Conservation (phyloP, 441 rosid genomes). For the Hura crepitans region DNA sequence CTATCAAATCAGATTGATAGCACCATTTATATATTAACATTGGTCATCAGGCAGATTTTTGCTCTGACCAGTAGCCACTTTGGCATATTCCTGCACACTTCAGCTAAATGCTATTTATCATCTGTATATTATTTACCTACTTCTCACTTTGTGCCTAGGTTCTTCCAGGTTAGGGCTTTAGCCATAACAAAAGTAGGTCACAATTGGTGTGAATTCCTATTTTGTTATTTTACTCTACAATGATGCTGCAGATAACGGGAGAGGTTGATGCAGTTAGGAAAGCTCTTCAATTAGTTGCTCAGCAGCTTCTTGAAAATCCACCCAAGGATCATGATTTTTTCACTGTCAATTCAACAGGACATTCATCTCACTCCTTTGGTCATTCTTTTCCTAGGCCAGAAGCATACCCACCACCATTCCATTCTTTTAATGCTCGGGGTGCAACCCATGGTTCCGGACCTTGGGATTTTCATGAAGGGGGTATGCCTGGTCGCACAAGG, state of each 20-base stretch:
- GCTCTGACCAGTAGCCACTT: no score
- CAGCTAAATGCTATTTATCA: no score
- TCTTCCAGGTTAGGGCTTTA: not conserved
- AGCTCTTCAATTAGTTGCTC: conserved; percentile 56
- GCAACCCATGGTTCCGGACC: conserved; percentile 35
- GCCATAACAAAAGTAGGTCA: not conserved
- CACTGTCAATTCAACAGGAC: conserved; percentile 35
- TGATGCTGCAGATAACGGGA: conserved; percentile 52
- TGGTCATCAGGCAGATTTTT: no score
- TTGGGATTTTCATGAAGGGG: conserved; percentile 44
- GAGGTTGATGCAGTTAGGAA: conserved; percentile 57
- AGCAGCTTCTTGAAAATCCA: conserved; percentile 51
- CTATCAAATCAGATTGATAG: not conserved
- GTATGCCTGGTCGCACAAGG: conserved; percentile 41
- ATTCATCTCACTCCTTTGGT: conserved; percentile 37
- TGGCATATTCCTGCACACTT: no score
- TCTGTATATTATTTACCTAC: no score
- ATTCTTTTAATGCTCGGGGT: conserved; percentile 43
- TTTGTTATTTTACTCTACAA: conserved; percentile 4
- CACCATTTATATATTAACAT: not conserved
- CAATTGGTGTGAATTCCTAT: not conserved
- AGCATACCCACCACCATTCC: conserved; percentile 27
- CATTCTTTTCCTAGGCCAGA: conserved; percentile 36
- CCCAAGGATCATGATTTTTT: conserved; percentile 41
- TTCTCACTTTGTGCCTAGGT: not conserved